Conservation (phyloP, 2,329 filamentous ascomycete species). For the Calonectria hongkongensis region DNA sequence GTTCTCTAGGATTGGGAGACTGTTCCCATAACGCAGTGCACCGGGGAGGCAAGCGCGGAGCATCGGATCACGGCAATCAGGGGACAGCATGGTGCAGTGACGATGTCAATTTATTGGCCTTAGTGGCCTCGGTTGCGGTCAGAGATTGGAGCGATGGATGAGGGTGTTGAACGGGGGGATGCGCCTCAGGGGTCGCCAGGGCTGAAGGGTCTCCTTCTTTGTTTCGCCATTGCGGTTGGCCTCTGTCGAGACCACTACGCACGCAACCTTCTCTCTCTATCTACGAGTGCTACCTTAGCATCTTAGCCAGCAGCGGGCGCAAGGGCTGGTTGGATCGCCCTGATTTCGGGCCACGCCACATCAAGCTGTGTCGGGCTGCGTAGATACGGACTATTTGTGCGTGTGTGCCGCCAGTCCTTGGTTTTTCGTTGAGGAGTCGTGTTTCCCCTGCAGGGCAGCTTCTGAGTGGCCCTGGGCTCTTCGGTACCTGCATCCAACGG, state of each 20-base stretch:
- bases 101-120: constrained; percentile 22
- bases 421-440: neutral
- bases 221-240: constrained; percentile 10
- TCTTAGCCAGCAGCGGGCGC: constrained; percentile 6
- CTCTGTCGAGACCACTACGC: neutral
- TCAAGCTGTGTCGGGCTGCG: constrained; percentile 26
- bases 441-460: constrained; percentile 10
- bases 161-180: constrained; percentile 27
- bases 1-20: constrained; percentile 11
- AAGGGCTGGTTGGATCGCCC: constrained; percentile 20
- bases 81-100: constrained; percentile 30
- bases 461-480: neutral
- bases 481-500: constrained; percentile 31
- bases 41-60: constrained; percentile 10
- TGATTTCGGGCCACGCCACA: constrained; percentile 11
- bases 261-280: neutral
- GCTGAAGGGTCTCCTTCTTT: neutral
- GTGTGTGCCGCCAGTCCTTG: no score
- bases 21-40: constrained; percentile 9
- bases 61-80: constrained; percentile 3
- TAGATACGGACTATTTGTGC: constrained; percentile 8
- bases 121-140: constrained; percentile 9
- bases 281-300: constrained; percentile 18
- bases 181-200: constrained; percentile 35
- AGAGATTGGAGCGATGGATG: constrained; percentile 33